Conservation (phyloP, 164 flowering plant genomes). For the Taxillus chinensis region DNA sequence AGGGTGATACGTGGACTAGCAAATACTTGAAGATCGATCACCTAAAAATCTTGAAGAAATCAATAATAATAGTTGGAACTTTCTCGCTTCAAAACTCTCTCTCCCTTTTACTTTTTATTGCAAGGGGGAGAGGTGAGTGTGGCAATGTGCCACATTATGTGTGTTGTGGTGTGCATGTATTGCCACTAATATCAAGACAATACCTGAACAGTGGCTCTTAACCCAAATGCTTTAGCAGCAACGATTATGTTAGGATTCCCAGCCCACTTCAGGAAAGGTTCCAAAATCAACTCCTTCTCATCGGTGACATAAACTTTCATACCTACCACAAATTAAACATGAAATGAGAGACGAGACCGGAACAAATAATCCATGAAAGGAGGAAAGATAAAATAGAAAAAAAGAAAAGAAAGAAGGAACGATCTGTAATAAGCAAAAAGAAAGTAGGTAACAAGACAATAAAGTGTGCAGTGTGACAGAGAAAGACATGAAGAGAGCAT, state of each 20-base stretch:
- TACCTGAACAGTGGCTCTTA: slow-evolving; percentile 74
- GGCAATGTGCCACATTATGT: too few species aligned
- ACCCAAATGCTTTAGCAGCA: slow-evolving; percentile 82
- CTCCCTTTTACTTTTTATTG: neutral
- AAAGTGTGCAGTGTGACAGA: neutral
- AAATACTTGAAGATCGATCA: slow-evolving; percentile 92
- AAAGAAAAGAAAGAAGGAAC: too few species aligned
- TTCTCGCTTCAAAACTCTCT: neutral
- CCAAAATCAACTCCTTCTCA: slow-evolving; percentile 96
- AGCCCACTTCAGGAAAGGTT: slow-evolving; percentile 86
- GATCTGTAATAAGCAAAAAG: too few species aligned
- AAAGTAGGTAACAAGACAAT: too few species aligned
- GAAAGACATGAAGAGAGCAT: slow-evolving; percentile 3
- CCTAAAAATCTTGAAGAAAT: slow-evolving; percentile 37
- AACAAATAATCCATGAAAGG: neutral
- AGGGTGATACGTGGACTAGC: slow-evolving; percentile 83
- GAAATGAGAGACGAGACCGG: neutral
- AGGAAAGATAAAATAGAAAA: too few species aligned
- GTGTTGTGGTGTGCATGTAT: neutral
- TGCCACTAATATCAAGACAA: neutral
- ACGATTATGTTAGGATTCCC: slow-evolving; percentile 81
- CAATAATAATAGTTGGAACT: slow-evolving; percentile 2
- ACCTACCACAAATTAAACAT: slow-evolving; percentile 30
- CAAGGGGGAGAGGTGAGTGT: neutral
- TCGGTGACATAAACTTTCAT: slow-evolving; percentile 89